phyloP scores from a whole-genome alignment of 495 filamentous ascomycete species.

The Mytilinidion resinicola region DNA sequence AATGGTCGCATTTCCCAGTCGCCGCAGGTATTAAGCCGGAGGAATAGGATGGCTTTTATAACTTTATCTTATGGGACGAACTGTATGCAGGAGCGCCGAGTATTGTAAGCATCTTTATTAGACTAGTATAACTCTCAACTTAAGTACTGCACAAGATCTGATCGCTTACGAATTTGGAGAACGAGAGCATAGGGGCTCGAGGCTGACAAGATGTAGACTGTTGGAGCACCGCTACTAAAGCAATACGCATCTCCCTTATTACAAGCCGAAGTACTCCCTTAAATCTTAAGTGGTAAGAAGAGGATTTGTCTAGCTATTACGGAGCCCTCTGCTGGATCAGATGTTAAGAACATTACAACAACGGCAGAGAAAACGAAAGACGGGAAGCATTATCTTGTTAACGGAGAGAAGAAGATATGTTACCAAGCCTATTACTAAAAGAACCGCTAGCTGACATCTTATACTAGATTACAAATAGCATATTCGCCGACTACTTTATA shows the following conservation, averaged over 20 bases:
- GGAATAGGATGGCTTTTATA: constrained; percentile 29
- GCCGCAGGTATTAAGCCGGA: constrained; percentile 20
- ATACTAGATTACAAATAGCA: constrained; percentile 32
- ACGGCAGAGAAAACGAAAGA: constrained; percentile 25
- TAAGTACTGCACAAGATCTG: neutral
- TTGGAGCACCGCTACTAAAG: constrained; percentile 18
- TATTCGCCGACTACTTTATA: constrained; percentile 31
- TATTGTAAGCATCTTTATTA: constrained; percentile 17
- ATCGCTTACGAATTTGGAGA: too few species aligned
- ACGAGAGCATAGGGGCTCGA: too few species aligned
- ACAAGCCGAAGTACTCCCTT: constrained; percentile 23
- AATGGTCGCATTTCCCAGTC: constrained; percentile 21
- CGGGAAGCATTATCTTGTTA: constrained; percentile 28
- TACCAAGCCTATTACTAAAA: too few species aligned
- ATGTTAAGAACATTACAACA: constrained; percentile 26
- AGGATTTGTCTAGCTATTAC: constrained; percentile 29
- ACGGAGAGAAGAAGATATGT: constrained; percentile 32
- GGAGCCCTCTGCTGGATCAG: constrained; percentile 21
- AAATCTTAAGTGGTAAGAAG: too few species aligned
- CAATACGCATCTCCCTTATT: constrained; percentile 11
- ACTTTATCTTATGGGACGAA: constrained; percentile 28
- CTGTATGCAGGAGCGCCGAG: constrained; percentile 16
- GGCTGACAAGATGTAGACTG: neutral
- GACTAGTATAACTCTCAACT: neutral
- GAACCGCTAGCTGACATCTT: too few species aligned